Evolutionary conservation across 2,329 filamentous ascomycete species (phyloP).

Genomic region (Curvularia sp.): DNA sequence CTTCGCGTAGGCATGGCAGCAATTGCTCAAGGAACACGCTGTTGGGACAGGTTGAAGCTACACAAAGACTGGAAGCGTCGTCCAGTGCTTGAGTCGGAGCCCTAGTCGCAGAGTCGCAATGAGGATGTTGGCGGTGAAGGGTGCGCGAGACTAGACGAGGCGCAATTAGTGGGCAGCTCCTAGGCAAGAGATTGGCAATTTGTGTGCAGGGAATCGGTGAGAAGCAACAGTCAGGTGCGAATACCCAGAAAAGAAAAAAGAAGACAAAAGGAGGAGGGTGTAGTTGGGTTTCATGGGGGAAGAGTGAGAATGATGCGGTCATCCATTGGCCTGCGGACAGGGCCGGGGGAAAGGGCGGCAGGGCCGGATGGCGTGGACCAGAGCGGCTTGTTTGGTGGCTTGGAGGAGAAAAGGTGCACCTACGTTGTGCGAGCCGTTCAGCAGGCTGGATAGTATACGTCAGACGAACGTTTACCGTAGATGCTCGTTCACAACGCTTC

Average conservation of each 20-base stretch:
- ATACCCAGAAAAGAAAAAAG: not conserved
- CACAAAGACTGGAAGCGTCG: slow-evolving; percentile 6
- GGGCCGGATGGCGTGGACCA: slow-evolving; percentile 34
- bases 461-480: slow-evolving; percentile 1
- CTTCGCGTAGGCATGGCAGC: slow-evolving; percentile 68
- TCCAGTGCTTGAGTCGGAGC: slow-evolving; percentile 7
- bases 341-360: slow-evolving; percentile 27
- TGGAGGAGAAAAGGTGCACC: slow-evolving; percentile 19
- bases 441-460: not conserved
- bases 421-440: slow-evolving; percentile 21
- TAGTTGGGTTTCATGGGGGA: slow-evolving; percentile 9
- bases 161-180: slow-evolving; percentile 27
- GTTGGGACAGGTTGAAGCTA: slow-evolving; percentile 9
- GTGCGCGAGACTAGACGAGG: slow-evolving; percentile 22
- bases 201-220: slow-evolving; percentile 10
- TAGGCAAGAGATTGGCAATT: slow-evolving; percentile 8
- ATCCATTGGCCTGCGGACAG: slow-evolving; percentile 30
- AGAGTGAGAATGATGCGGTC: slow-evolving; percentile 13
- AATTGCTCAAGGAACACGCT: slow-evolving; percentile 16
- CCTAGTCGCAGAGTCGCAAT: slow-evolving; percentile 8
- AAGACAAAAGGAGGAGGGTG: not conserved
- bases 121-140: slow-evolving; percentile 29
- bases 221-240: slow-evolving; percentile 3
- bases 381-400: slow-evolving; percentile 29
- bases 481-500: slow-evolving; percentile 15